Conservation (phyloP, 2,329 filamentous ascomycete species). For the Purpureocillium takamizusanense region DNA sequence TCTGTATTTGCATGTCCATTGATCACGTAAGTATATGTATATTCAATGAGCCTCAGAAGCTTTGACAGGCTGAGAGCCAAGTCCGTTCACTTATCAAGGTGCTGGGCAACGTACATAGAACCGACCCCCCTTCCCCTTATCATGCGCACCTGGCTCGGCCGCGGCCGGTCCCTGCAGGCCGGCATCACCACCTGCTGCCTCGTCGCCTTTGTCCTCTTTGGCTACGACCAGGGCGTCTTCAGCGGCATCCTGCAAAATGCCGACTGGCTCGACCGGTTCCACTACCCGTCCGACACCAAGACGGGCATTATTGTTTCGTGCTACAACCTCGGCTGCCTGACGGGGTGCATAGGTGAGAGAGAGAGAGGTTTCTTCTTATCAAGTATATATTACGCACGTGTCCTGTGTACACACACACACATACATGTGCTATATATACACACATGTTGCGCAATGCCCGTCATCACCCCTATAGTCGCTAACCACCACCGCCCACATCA, state of each 20-base stretch:
- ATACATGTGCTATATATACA: too few species aligned
- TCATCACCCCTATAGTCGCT: too few species aligned
- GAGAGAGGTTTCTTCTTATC: too few species aligned
- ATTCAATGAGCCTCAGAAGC: too few species aligned
- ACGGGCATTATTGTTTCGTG: constrained; percentile 21
- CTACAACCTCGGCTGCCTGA: constrained; percentile 31
- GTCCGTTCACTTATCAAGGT: too few species aligned
- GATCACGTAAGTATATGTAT: too few species aligned
- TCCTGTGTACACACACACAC: too few species aligned
- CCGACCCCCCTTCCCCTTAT: neutral
- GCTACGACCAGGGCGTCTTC: constrained; percentile 41
- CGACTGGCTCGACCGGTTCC: constrained; percentile 28
- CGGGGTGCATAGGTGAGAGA: constrained; percentile 22
- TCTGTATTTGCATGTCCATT: too few species aligned
- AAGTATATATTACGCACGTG: too few species aligned
- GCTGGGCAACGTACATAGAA: too few species aligned
- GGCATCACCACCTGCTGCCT: constrained; percentile 14
- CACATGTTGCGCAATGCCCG: too few species aligned
- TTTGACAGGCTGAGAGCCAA: too few species aligned
- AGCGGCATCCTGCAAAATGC: constrained; percentile 35
- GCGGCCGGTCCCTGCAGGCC: constrained; percentile 13
- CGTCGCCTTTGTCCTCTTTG: constrained; percentile 20
- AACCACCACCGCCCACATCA: constrained; percentile 18
- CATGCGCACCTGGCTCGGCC: constrained; percentile 14
- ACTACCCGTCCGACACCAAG: constrained; percentile 14